Evolutionary conservation across 305 asterid genomes (phyloP), one percentile per base, ranked within the genome.

Genomic region (Nicotiana rustica): DNA sequence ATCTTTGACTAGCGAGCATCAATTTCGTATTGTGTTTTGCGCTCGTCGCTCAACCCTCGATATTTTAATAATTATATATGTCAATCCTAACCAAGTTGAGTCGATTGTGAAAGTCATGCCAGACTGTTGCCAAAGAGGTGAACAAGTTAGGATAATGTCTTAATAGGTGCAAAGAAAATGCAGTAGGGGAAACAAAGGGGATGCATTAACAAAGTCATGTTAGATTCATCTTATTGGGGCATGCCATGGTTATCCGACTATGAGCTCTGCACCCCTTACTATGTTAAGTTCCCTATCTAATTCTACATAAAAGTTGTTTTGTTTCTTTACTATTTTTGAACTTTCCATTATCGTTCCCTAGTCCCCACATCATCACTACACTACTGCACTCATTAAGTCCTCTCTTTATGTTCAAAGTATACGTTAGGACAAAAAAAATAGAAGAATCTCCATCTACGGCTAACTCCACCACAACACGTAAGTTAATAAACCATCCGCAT

Each of bases 101-200:
- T 36, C 1, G 8, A 38, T 6, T 38, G 44, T 6, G 9, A 38
- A 38, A 38, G 44, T 38, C 9, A 38, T 38, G 44, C 44, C 73
- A 78, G 38, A 5, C 1, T 60, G 25, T 67, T 67, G 61, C 62
- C 29, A 49, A 49, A 49, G 15, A 14, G 79, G 38, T 49, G 79
- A 25, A 25, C 25, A 73, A 73, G 60, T 49, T 73, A 73, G 44
- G 64, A 73, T 73, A 73, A 73, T 10, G 64, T 73, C 21, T 52
- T 3, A 21, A 10, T 44, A 19, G 21, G 49, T 44, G 38, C 13
- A 6, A 19, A 21, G 7, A 71, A 21, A 71, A 19, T 10, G 1
- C 0, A 2, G 3, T 38, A 38, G n/a, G 41, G 4, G 19, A 21
- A 12, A 52, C 6, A 10, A 70, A 13, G 21, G 21, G 60, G 18